Conservation (phyloP, 2,329 filamentous ascomycete species). For the Colletotrichum lentis region DNA sequence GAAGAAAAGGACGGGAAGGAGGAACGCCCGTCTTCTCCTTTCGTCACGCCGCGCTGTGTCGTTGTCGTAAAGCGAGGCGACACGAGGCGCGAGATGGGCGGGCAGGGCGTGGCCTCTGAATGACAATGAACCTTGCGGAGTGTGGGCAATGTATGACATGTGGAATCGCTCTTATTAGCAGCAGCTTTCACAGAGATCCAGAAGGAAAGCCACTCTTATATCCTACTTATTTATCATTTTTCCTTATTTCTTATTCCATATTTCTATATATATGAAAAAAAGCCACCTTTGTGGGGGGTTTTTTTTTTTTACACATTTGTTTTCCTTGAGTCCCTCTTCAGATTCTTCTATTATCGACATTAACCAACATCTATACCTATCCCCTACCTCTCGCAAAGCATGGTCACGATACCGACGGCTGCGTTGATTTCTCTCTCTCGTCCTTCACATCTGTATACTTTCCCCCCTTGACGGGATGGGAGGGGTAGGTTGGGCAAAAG, state of each 20-base stretch:
- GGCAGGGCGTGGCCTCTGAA: background rate
- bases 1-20: slow-evolving; percentile 16
- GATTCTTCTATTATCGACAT: slow-evolving; percentile 4
- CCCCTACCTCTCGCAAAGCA: slow-evolving; percentile 23
- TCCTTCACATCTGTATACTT: background rate
- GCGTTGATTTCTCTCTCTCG: slow-evolving; percentile 8
- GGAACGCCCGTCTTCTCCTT: background rate
- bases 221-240: slow-evolving; percentile 30
- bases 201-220: slow-evolving; percentile 33
- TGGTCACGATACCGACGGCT: slow-evolving; percentile 34
- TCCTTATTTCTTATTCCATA: slow-evolving; percentile 37
- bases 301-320: background rate
- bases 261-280: slow-evolving; percentile 14
- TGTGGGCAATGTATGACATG: slow-evolving; percentile 34
- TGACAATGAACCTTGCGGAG: slow-evolving; percentile 33
- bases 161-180: slow-evolving; percentile 13
- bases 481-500: background rate
- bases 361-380: background rate
- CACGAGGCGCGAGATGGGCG: background rate
- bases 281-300: background rate
- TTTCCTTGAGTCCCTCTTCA: slow-evolving; percentile 25
- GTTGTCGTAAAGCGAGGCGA: background rate
- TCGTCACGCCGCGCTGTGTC: too few relatives aligned
- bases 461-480: slow-evolving; percentile 4
- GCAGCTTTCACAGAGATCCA: slow-evolving; percentile 20